Base-by-base conservation (phyloP, 257 asterid genomes). In the Buddleja alternifolia region DNA sequence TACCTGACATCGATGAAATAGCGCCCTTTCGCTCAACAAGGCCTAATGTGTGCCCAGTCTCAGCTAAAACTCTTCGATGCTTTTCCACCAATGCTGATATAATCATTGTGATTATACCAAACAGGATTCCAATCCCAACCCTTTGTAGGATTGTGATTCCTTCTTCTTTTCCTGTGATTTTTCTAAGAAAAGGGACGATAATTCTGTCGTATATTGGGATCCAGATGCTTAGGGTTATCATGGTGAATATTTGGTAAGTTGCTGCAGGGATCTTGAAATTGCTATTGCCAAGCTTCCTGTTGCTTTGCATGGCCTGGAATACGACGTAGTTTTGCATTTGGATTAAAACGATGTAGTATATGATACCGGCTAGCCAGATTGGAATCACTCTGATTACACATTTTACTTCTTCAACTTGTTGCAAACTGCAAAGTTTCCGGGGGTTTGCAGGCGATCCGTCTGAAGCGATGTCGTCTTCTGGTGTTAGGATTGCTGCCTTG, bases 1-100 rank as follows among this genome's bases (percentile, higher is more conserved):
- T 66, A 3, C 73, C 84, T 0, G 84, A 75, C 78, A 79, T 75
- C 29, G 84, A 56, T 6, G 84, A 79, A 5, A 75, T 8, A 0
- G 70, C 55, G 9, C 81, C 81, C 12, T 51, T 75, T 20, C 61
- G 56, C 0, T 63, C 45, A 17, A 46, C 75, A 0, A 23, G 2
- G 0, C 83, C 83, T 8, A 70, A n/a, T 1, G 72, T 66, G 5
- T 75, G 75, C 11, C 40, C 36, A 5, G 72, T 61, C 0, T 66
- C 39, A 4, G 78, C 78, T 63, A 72, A 15, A 3, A 17, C 54
- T 21, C 82, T 65, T 24, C 82, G 32, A 1, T 34, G 67, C 3
- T 37, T 21, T 59, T 77, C 82, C 4, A 77, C 82, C 12, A 67
- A 5, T 0, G 37, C 82, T 7, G 78, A 23, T 46, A 55, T 15